phyloP scores from a whole-genome alignment of 352 stramenopile species.

The Plasmopara viticola region DNA sequence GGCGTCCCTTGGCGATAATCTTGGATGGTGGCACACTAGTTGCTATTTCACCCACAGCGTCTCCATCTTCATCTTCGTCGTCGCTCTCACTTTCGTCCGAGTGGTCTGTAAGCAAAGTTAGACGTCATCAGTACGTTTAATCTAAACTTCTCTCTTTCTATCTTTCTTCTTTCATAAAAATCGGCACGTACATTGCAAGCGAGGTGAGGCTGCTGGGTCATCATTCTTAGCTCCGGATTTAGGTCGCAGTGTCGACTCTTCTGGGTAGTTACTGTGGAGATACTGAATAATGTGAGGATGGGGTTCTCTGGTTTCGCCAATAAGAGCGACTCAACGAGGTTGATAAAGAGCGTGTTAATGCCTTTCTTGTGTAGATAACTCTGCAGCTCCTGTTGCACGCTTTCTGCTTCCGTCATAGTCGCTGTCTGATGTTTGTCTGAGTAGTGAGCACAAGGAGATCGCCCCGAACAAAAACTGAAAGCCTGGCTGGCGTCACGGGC shows the following conservation, averaged over 20 bases:
- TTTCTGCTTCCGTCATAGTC: slow-evolving; percentile 79
- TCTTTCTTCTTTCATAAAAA: background rate
- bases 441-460: slow-evolving; percentile 6
- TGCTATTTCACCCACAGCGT: slow-evolving; percentile 79
- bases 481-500: slow-evolving; percentile 12
- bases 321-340: slow-evolving; percentile 87
- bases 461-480: slow-evolving; percentile 21
- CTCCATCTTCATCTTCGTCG: slow-evolving; percentile 74
- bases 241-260: slow-evolving; percentile 52
- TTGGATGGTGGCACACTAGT: slow-evolving; percentile 47
- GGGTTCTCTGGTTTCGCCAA: slow-evolving; percentile 87
- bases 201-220: slow-evolving; percentile 36
- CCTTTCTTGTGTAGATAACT: slow-evolving; percentile 89
- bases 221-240: slow-evolving; percentile 39
- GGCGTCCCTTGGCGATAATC: slow-evolving; percentile 73
- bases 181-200: slow-evolving; percentile 21
- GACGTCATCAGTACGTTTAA: background rate
- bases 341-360: slow-evolving; percentile 91
- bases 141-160: background rate
- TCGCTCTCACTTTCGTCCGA: slow-evolving; percentile 86
- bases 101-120: slow-evolving; percentile 35
- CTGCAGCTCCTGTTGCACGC: slow-evolving; percentile 88
- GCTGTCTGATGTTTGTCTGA: slow-evolving; percentile 7
- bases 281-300: slow-evolving; percentile 88
- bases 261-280: slow-evolving; percentile 82